Percentiles rank a stretch among this genome's conserved stretches.
phyloP scores from a whole-genome alignment of 2,329 filamentous ascomycete species.

The Magnaporthales sp. region DNA sequence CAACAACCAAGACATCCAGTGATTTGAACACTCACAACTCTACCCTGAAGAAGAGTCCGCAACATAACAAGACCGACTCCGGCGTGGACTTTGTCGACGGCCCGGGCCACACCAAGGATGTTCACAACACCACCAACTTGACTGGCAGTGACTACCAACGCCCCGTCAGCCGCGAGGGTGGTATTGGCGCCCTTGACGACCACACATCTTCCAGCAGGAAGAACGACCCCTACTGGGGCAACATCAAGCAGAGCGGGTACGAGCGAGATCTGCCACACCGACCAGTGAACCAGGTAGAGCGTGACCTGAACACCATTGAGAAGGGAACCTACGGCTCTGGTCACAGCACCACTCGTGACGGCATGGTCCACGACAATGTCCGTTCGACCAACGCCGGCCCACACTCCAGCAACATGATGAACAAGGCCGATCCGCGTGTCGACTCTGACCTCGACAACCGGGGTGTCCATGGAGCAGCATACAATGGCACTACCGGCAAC shows the following conservation, averaged over 20 bases:
- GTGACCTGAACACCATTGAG: not conserved
- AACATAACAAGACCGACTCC: slow-evolving; percentile 2
- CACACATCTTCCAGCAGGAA: not conserved
- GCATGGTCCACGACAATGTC: not conserved
- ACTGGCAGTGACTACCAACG: not conserved
- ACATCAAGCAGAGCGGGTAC: slow-evolving; percentile 3
- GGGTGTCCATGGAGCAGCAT: not conserved
- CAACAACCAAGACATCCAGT: not conserved
- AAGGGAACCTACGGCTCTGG: not conserved
- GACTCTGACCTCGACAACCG: slow-evolving; percentile 32
- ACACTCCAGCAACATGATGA: slow-evolving; percentile 28
- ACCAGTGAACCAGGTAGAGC: not conserved
- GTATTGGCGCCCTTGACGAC: not conserved
- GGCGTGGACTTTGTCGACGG: slow-evolving; percentile 1
- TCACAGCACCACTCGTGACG: not conserved
- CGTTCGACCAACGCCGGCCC: slow-evolving; percentile 30
- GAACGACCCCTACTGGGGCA: slow-evolving; percentile 5
- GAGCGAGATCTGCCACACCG: not conserved
- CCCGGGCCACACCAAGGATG: not conserved
- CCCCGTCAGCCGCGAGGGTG: not conserved
- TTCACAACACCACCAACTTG: not conserved
- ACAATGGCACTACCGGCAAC: not conserved
- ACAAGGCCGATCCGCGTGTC: slow-evolving; percentile 34
- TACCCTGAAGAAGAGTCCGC: not conserved
- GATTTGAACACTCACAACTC: not conserved